Base-by-base conservation (phyloP, 2,329 filamentous ascomycete genomes). In the Myriosclerotinia duriaeana region DNA sequence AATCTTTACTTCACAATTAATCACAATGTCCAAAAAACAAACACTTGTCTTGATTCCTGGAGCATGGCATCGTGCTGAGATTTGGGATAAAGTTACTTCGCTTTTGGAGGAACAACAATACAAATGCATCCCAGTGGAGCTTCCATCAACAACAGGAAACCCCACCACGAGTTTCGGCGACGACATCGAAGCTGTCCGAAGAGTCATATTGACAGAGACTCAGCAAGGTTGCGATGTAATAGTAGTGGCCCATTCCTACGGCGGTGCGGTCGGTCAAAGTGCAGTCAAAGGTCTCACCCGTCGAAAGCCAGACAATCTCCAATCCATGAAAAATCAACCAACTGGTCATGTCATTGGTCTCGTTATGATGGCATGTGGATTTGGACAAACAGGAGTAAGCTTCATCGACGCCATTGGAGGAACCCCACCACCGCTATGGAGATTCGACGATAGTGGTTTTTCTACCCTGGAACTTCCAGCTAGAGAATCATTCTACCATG, bases 11-110 rank as follows among this genome's bases (percentile, higher is more conserved):
- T 26, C 22, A 26, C 5, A 26, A 46, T 36, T 12, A 2, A 60
- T 17, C 20, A 3, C 9, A 9, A 71, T 71, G 70, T 67, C 68
- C 42, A 5, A 30, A 34, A 72, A 71, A 40, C 77, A 78, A 53
- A 78, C 77, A 12, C 72, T 84, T 0, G 67, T 85, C 65, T 78
- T 84, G 26, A 76, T 85, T 0, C 81, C 78, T 1, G 82, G 82
- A 6, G 77, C 80, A 36, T 84, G 82, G 82, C 82, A 84, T 66
- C 71, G 67, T 30, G 71, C 72, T 9, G 75, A 73, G 26, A 74
- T 75, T 53, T 80, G 78, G 77, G 74, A 78, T 61, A 74, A 73
- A 64, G 72, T 79, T 3, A 71, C 52, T 42, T 74, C 75, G 50
- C 73, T 79, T 14, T 66, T 77, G n/a, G 64, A 72, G 4, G 53